Conservation (phyloP, 768 basidiomycete genomes). For the Leccinum fibrillosum region DNA sequence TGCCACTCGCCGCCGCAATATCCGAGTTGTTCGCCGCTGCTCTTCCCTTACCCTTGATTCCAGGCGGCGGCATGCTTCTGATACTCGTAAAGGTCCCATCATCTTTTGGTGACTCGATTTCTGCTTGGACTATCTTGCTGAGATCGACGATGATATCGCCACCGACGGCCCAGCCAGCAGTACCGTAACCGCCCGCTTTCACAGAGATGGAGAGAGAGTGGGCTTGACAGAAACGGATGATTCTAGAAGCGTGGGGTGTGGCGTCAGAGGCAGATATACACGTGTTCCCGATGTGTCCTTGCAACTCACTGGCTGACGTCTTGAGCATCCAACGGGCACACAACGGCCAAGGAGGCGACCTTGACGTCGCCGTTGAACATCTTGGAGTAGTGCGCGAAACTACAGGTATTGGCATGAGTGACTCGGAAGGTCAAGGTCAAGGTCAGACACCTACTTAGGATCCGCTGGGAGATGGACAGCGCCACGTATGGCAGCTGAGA, state of each 20-base stretch:
- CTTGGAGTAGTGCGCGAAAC: slow-evolving; percentile 31
- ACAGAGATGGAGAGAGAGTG: slow-evolving; percentile 72
- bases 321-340: slow-evolving; percentile 70
- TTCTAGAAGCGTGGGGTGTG: slow-evolving; percentile 35
- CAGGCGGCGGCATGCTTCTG: slow-evolving; percentile 47
- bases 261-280: slow-evolving; percentile 5
- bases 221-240: slow-evolving; percentile 70
- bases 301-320: slow-evolving; percentile 76
- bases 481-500: slow-evolving; percentile 45
- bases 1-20: slow-evolving; percentile 29
- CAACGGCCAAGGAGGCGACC: slow-evolving; percentile 57
- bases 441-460: slow-evolving; percentile 32
- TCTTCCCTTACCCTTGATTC: slow-evolving; percentile 54
- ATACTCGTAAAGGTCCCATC: slow-evolving; percentile 61
- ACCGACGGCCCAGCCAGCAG: slow-evolving; percentile 83
- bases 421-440: not conserved
- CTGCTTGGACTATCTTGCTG: slow-evolving; percentile 60
- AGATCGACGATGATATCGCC: slow-evolving; percentile 87
- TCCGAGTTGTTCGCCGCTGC: slow-evolving; percentile 10
- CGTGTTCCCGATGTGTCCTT: not conserved
- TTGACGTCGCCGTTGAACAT: slow-evolving; percentile 81
- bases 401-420: slow-evolving; percentile 7
- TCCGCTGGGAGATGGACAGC: slow-evolving; percentile 44
- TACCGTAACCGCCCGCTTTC: slow-evolving; percentile 90
- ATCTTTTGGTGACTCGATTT: slow-evolving; percentile 57